Evolutionary conservation across 139 green algal genomes (phyloP).

Genomic region (Marvania coccoides): DNA sequence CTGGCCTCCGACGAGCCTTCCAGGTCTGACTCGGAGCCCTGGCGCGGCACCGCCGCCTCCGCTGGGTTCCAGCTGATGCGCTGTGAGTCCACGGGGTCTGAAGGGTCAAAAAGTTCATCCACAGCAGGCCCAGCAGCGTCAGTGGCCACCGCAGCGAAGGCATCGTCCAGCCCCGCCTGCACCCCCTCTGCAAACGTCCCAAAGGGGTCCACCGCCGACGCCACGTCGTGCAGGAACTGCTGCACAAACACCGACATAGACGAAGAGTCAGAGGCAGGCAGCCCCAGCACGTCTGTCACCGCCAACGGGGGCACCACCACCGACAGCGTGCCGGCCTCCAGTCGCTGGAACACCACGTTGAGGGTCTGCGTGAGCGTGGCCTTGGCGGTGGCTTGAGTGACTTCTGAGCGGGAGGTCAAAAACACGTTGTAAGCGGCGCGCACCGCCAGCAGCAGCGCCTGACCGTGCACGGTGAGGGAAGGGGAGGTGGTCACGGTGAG

Average conservation of each 20-base stretch:
- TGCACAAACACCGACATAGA: constrained; percentile 53
- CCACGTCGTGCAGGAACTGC: constrained; percentile 82
- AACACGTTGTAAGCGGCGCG: constrained; percentile 96
- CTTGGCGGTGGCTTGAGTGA: constrained; percentile 93
- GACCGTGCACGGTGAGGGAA: constrained; percentile 74
- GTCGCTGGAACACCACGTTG: constrained; percentile 90
- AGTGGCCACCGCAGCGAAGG: neutral
- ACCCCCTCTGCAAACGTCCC: constrained; percentile 40
- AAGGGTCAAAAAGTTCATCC: constrained; percentile 22
- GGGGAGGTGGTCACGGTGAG: constrained; percentile 79
- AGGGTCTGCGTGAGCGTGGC: constrained; percentile 91
- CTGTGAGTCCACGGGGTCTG: constrained; percentile 41
- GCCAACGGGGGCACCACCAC: constrained; percentile 26
- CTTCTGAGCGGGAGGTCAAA: constrained; percentile 68
- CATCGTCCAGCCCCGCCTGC: constrained; percentile 24
- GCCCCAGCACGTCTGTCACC: constrained; percentile 62
- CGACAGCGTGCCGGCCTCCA: constrained; percentile 62
- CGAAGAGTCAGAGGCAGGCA: constrained; percentile 36
- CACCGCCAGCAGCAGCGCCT: constrained; percentile 64
- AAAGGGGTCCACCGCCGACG: constrained; percentile 39
- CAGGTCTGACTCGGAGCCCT: neutral
- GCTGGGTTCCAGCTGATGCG: constrained; percentile 30
- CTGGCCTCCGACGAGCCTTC: neutral
- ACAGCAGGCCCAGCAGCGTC: neutral
- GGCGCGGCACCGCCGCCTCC: neutral